Base-by-base conservation (phyloP, 2,329 filamentous ascomycete genomes). In the Remersonia thermophila region DNA sequence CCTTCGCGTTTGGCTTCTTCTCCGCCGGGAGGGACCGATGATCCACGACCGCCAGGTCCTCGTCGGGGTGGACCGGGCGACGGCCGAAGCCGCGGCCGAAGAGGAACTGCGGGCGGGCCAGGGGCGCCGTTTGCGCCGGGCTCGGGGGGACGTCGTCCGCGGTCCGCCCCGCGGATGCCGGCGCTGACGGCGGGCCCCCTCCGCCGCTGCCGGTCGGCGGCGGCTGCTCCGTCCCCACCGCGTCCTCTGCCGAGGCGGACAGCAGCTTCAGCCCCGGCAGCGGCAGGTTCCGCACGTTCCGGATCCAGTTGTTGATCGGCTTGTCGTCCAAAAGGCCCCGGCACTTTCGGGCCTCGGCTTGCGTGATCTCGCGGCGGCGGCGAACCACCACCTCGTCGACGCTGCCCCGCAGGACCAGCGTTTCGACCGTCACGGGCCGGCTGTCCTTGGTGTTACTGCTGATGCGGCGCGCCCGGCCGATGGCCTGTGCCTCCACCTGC, bases 381-480 rank as follows among this genome's bases (percentile, higher is more conserved):
- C 79, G 67, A 4, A 93, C 64, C 50, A 96, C 89, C 12, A 80
- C 73, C 54, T 95, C 84, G 51, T 95, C 89, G 8, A 95, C 73
- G 8, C 83, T 93, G 39, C 75, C 77, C 36, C 71, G 72, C 5
- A 95, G 61, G 1, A 95, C 80, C 2, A 95, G 61, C 0, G 86
- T 95, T 59, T 95, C 85, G 0, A 94, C 87, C 7, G 74, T 75
- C 0, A 95, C 87, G 0, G 77, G 73, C 41, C 73, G 78, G 36
- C 65, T 77, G 55, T 95, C 87, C 20, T 23, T 23, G 20, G n/a
- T n/a, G n/a, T n/a, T n/a, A n/a, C 20, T 23, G 9, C 85, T 86
- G 48, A 95, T 93, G 10, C 89, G 72, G 46, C 93, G 81, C 0
- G 83, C 85, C 52, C 89, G 78, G 41, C 93, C 93, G 44, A 95